phyloP scores from a whole-genome alignment of 352 stramenopile genomes.

The Globisporangium mamillatum region DNA sequence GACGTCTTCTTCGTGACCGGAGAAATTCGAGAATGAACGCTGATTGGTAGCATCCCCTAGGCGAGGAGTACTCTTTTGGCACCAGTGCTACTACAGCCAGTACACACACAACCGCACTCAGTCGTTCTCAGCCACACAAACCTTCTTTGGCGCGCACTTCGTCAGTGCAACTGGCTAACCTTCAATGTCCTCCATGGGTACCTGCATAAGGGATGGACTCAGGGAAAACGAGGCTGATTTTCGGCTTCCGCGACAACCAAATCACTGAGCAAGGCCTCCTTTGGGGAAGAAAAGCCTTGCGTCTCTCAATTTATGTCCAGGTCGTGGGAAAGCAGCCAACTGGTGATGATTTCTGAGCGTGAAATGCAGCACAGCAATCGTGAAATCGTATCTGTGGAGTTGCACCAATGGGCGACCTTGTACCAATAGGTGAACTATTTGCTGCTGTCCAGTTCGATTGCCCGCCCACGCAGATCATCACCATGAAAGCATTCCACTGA shows the following conservation, averaged over 20 bases:
- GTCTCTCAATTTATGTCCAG: background rate
- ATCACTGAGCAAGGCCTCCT: background rate
- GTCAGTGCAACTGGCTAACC: background rate
- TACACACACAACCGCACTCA: background rate
- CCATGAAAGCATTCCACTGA: background rate
- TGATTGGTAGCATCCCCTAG: background rate
- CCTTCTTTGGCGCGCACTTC: background rate
- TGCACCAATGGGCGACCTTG: background rate
- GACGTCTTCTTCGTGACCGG: background rate
- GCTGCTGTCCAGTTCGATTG: background rate
- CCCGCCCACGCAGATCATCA: background rate
- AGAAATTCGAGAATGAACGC: background rate
- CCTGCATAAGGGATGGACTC: background rate
- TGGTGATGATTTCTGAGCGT: background rate
- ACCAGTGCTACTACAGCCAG: no score
- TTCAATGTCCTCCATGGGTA: background rate
- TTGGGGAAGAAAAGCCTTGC: no score
- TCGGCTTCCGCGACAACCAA: background rate
- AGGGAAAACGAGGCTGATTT: background rate
- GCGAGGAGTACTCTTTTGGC: no score
- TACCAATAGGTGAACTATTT: background rate
- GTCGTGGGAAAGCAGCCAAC: background rate
- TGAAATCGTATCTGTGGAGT: background rate
- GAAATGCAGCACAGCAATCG: no score
- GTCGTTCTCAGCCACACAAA: background rate